Percentiles rank a stretch among this genome's conserved stretches.
phyloP scores from a whole-genome alignment of 2,329 filamentous ascomycete genomes.

The Tetracladium maxilliforme region DNA sequence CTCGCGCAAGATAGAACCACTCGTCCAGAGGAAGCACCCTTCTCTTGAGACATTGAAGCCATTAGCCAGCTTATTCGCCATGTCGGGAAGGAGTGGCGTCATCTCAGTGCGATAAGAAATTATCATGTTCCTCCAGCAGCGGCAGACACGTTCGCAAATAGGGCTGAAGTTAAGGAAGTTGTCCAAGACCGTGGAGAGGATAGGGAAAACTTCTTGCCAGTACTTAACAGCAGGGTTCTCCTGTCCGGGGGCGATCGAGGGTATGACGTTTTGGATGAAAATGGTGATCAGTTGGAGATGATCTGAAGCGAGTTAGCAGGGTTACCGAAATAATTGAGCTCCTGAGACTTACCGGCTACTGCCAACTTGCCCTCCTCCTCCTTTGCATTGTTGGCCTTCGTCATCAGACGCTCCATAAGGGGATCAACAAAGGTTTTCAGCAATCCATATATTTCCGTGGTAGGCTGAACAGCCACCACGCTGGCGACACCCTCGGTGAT shows the following conservation, averaged over 20 bases:
- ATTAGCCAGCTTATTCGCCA: conserved; percentile 77
- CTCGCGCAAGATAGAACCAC: conserved; percentile 84
- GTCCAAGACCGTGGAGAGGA: conserved; percentile 73
- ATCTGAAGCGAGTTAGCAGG: conserved; percentile 33
- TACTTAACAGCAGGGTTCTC: conserved; percentile 91
- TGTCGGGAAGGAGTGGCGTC: conserved; percentile 65
- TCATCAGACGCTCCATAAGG: conserved; percentile 71
- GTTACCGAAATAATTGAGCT: background rate
- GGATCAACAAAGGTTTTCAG: conserved; percentile 91
- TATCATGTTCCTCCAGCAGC: conserved; percentile 94
- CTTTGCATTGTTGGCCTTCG: conserved; percentile 71
- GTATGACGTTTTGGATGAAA: conserved; percentile 67
- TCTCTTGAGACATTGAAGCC: conserved; percentile 80
- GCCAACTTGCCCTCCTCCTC: conserved; percentile 74
- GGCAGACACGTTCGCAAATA: conserved; percentile 84
- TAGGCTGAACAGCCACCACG: conserved; percentile 76
- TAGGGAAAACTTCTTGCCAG: conserved; percentile 84
- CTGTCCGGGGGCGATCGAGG: conserved; percentile 54
- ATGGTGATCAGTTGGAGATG: conserved; percentile 85
- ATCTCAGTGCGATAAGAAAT: conserved; percentile 89
- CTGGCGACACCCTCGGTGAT: conserved; percentile 90
- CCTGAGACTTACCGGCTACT: conserved; percentile 53
- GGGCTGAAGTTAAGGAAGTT: conserved; percentile 77
- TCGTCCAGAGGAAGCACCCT: conserved; percentile 98
- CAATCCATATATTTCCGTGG: conserved; percentile 65